Evolutionary conservation across 2,329 filamentous ascomycete species (phyloP), one percentile per base, ranked within the genome.

Genomic region (Aspergillus arachidicola): DNA sequence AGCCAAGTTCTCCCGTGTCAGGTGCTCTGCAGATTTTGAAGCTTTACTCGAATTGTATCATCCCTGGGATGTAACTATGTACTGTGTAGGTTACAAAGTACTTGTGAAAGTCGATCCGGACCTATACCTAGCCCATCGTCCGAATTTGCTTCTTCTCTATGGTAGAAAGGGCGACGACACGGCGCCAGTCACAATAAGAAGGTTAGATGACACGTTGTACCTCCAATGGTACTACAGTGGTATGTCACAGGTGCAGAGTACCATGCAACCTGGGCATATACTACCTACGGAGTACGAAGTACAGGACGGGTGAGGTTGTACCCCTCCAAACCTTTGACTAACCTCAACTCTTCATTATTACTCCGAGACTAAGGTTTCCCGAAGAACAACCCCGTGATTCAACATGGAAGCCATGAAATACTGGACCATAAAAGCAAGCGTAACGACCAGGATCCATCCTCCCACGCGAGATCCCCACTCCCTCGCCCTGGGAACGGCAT

Each of bases 401-500:
- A 28, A 51, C 6, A 30, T 32, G 46, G 26, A 51, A 11, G 23
- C 46, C 19, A 28, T 26, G 9, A 26, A 50, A 30, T 51, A 32
- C 30, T 51, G 28, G 32, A 55, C 51, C 32, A 55, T 36, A 55
- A 36, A 38, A 55, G 34, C 36, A 55, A 38, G 34, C 36, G 21
- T 55, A 55, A 36, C 34, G 34, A 55, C 51, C n/a, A 38, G 51
- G 51, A 55, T 55, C 51, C 51, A 55, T 55, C 21, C 51, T 55
- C 51, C 51, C 51, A 55, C 51, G 51, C 51, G 51, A 55, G 51
- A 55, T 55, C 51, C 32, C 51, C 51, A 55, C 51, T 55, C 19
- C 51, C 34, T 55, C 51, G 19, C 51, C 51, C 51, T 55, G 21
- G 51, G 51, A 55, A 55, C 51, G 51, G 51, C 51, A 55, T 55